A percentile compares a stretch with the other conserved stretches of the same genome.
phyloP scores from a whole-genome alignment of 2,329 filamentous ascomycete genomes.

The Basipetospora chlamydospora region DNA sequence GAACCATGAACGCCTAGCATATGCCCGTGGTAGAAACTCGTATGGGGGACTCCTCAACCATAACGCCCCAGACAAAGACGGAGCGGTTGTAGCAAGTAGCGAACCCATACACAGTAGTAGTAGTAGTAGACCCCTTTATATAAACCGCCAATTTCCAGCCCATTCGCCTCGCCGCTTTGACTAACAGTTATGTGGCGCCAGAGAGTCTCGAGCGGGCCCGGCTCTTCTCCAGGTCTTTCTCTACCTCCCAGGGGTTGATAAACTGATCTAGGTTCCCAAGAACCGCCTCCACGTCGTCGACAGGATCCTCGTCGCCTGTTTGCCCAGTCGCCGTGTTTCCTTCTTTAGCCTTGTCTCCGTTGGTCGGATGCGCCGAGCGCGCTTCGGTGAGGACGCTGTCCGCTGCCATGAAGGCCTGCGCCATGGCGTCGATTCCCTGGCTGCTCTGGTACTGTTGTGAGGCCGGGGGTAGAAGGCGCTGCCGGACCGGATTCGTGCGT shows the following conservation, averaged over 20 bases:
- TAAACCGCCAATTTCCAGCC: constrained; percentile 2
- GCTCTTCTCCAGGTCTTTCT: constrained; percentile 13
- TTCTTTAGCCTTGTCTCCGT: too few species aligned
- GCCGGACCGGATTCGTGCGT: constrained; percentile 16
- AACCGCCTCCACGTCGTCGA: constrained; percentile 30
- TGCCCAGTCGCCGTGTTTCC: too few species aligned
- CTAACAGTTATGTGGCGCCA: too few species aligned
- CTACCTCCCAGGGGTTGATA: constrained; percentile 22
- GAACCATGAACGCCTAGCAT: too few species aligned
- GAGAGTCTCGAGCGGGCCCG: background rate
- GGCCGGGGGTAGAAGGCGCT: constrained; percentile 23
- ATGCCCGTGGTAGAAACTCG: too few species aligned
- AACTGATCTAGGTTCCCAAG: constrained; percentile 31
- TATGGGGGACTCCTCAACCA: too few species aligned
- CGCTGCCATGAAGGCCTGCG: constrained; percentile 31
- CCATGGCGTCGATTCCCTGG: constrained; percentile 29
- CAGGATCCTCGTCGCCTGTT: constrained; percentile 3
- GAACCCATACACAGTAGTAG: too few species aligned
- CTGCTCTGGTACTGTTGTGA: constrained; percentile 27
- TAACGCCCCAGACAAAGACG: too few species aligned
- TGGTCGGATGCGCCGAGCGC: too few species aligned
- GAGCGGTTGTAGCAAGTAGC: too few species aligned
- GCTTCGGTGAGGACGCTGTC: constrained; percentile 17
- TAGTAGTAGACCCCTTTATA: background rate
- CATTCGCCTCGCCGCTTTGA: too few species aligned